Conservation (phyloP, 2,329 filamentous ascomycete species). For the Mollisiaceae sp. region DNA sequence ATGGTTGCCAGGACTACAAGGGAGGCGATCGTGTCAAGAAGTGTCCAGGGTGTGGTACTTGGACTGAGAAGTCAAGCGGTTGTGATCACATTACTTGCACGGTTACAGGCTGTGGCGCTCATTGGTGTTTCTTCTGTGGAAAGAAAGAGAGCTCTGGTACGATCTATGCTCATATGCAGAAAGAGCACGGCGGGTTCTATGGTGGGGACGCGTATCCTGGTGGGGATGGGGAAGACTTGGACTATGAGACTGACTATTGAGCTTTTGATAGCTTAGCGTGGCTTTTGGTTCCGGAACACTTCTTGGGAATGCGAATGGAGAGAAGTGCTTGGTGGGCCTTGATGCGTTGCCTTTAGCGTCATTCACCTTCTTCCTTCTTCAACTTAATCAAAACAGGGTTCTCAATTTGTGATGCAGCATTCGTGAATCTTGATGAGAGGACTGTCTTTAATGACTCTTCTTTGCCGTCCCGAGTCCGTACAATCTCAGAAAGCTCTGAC, state of each 20-base stretch:
- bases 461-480: too few relatives aligned
- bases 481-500: too few relatives aligned
- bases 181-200: constrained; percentile 20
- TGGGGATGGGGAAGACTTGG: neutral
- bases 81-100: constrained; percentile 28
- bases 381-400: too few relatives aligned
- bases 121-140: constrained; percentile 29
- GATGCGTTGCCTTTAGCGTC: too few relatives aligned
- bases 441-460: too few relatives aligned
- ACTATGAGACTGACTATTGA: neutral
- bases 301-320: too few relatives aligned
- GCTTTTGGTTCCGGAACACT: too few relatives aligned
- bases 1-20: constrained; percentile 6
- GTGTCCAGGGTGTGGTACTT: constrained; percentile 21
- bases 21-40: neutral
- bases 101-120: constrained; percentile 14
- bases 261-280: neutral
- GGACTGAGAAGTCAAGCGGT: constrained; percentile 23
- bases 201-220: neutral
- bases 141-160: neutral
- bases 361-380: too few relatives aligned
- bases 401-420: too few relatives aligned
- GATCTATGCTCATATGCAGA: constrained; percentile 25
- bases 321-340: too few relatives aligned
- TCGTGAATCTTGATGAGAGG: too few relatives aligned